phyloP scores from a whole-genome alignment of 2,329 filamentous ascomycete genomes.

The Colletotrichum zoysiae region DNA sequence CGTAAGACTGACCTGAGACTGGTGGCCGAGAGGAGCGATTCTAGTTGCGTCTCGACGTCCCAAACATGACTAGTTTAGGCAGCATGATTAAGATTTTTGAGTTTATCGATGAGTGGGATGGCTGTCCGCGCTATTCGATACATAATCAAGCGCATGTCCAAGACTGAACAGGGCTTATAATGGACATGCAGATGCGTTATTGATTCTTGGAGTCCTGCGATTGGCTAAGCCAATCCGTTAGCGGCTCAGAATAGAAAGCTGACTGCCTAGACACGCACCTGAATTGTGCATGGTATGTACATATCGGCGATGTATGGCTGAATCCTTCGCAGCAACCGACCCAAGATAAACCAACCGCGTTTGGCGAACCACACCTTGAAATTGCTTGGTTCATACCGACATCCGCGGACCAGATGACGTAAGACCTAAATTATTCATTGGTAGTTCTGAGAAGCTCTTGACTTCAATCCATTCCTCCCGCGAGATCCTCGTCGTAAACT shows the following conservation, averaged over 20 bases:
- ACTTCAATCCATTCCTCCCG: not conserved
- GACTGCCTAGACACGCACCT: not conserved
- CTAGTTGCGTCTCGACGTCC: not conserved
- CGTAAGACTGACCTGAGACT: not conserved
- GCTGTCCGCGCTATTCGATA: slow-evolving; percentile 2
- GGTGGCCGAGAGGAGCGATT: not conserved
- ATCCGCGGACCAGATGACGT: not conserved
- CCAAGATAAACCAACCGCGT: not conserved
- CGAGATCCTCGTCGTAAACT: not conserved
- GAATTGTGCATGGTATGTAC: slow-evolving; percentile 19
- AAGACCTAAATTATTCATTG: not conserved
- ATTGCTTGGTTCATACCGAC: not conserved
- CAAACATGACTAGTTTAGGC: not conserved
- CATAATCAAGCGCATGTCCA: slow-evolving; percentile 29
- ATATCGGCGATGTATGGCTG: slow-evolving; percentile 7
- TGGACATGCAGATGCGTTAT: not conserved
- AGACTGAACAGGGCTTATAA: slow-evolving; percentile 6
- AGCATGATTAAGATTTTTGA: not conserved
- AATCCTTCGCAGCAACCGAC: slow-evolving; percentile 9
- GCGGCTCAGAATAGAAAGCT: slow-evolving; percentile 30
- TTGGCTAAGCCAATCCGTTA: slow-evolving; percentile 4
- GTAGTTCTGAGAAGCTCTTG: not conserved
- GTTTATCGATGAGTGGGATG: not conserved
- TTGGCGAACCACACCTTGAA: slow-evolving; percentile 7
- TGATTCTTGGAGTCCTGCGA: not conserved